Evolutionary conservation across 2,329 filamentous ascomycete genomes (phyloP), one percentile per base, ranked within the genome.

Genomic region (Claviceps sp.): DNA sequence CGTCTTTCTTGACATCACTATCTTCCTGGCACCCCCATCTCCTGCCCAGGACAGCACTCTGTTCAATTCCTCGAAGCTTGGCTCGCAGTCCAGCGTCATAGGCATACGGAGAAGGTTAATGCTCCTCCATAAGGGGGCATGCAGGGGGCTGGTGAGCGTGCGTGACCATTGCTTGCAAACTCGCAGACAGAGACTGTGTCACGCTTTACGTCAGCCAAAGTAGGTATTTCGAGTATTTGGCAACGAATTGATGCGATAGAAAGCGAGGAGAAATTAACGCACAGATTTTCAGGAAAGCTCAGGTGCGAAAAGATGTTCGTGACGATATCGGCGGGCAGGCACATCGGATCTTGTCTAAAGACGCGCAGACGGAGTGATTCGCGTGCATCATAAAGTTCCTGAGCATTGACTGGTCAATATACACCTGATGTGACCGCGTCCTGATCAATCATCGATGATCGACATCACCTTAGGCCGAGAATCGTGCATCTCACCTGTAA

Each of bases 261-360:
- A 45, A 22, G 5, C 16, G 9, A n/a, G 22, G 11, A 5, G 2
- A 26, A 22, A 38, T 5, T 1, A 11, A 56, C 59, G 38, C 59
- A 67, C 63, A 66, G 60, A 14, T 65, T 55, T 11, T 62, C 59
- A 3, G 58, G 59, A 38, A 71, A 66, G 24, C 24, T 24, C 4
- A 24, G 24, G 4, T 24, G 4, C 24, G 24, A 24, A 24, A 24
- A 24, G 8, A 71, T 66, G 13, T 63, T 56, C 26, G 67, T 59
- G 7, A 70, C 56, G 49, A 71, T 59, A 45, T 71, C 69, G 4
- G 60, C 53, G 0, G 69, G 69, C 24, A 70, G 60, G 22, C 56
- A 56, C 13, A 71, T 24, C 8, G 42, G 42, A 44, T 44, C 42
- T 44, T 26, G 14, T 44, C 22, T 44, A 18, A 22, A 44, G 14